phyloP scores from a whole-genome alignment of 805 yeast species.

The Komagataella ulmi region DNA sequence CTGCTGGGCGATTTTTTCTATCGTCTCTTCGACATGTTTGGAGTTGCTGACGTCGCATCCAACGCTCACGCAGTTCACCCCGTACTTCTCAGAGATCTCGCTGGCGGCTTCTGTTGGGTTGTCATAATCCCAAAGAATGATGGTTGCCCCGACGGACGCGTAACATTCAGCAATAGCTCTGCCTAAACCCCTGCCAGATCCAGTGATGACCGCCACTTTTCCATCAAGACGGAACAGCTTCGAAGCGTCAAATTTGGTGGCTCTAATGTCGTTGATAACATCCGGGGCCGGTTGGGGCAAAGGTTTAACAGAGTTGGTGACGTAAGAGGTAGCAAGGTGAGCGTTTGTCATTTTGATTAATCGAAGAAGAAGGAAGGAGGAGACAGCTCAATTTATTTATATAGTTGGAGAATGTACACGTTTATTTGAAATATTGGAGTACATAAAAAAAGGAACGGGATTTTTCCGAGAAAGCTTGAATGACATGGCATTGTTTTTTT shows the following conservation, averaged over 20 bases:
- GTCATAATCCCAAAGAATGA: conserved; percentile 27
- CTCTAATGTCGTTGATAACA: conserved; percentile 16
- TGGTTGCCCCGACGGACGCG: conserved; percentile 29
- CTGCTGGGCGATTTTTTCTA: conserved; percentile 19
- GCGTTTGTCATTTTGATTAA: not conserved
- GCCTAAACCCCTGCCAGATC: conserved; percentile 27
- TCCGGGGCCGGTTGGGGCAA: conserved; percentile 43
- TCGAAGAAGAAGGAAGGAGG: not conserved
- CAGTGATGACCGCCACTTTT: conserved; percentile 29
- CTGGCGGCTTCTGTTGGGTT: conserved; percentile 20
- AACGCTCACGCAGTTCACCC: conserved; percentile 9
- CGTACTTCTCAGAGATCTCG: conserved; percentile 25
- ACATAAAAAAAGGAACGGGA: not conserved
- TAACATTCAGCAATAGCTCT: conserved; percentile 25
- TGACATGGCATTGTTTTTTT: not conserved
- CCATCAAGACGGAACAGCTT: conserved; percentile 26
- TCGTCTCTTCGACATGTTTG: conserved; percentile 16
- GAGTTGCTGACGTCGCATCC: conserved; percentile 18
- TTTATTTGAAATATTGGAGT: not conserved
- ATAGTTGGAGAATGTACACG: too few species aligned
- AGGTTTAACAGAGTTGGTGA: conserved; percentile 2
- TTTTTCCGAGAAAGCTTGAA: not conserved
- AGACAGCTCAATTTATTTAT: not conserved
- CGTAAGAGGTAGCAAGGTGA: conserved; percentile 7
- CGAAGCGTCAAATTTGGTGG: not conserved